Base-by-base conservation (phyloP, 257 asterid genomes). In the Solanum medicagineum region DNA sequence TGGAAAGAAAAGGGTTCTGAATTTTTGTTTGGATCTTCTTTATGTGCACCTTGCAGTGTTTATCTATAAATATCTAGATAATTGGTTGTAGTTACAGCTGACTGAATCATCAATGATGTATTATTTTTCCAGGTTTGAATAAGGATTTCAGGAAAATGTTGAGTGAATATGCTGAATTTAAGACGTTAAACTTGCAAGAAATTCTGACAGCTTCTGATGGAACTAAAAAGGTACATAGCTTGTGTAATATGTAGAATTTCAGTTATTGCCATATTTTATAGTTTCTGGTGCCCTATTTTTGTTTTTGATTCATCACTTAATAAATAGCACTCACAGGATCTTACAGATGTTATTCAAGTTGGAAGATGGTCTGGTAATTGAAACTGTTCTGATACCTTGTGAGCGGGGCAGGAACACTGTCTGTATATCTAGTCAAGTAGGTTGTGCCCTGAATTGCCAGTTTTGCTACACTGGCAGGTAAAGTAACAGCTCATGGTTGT, bases 381-480 rank as follows among this genome's bases (percentile, higher is more conserved):
- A 97, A 91, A 94, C 98, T 4, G 99, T 97, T 20, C 95, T 97
- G 81, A 97, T 95, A 84, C 99, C 98, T 89, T 94, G 98, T 82
- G 94, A 81, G 8, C 87, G 95, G 82, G 98, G 98, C 66, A 95
- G 98, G 82, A 97, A 90, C 85, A 97, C 99, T 29, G 97, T 95
- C n/a, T 97, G 99, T 62, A 92, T 97, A 87, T 97, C 99, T 59
- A 95, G 99, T 91, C 99, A 97, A 92, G 99, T 97, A 81, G 99
- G 99, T 75, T 95, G 98, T 80, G 97, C 93, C 1, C 93, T 97
- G 99, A 97, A 97, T 89, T 97, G 99, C 86, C 99, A 97, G 90
- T 95, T 97, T 92, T 97, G 99, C 92, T 97, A 94, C 90, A 95
- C 99, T 20, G 99, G 99, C 89, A 95, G 98, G 99, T 88, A 90